A percentile compares a stretch with the other conserved stretches of the same genome.
Conservation (phyloP, 2,329 filamentous ascomycete species). For the Paraphoma sp. region DNA sequence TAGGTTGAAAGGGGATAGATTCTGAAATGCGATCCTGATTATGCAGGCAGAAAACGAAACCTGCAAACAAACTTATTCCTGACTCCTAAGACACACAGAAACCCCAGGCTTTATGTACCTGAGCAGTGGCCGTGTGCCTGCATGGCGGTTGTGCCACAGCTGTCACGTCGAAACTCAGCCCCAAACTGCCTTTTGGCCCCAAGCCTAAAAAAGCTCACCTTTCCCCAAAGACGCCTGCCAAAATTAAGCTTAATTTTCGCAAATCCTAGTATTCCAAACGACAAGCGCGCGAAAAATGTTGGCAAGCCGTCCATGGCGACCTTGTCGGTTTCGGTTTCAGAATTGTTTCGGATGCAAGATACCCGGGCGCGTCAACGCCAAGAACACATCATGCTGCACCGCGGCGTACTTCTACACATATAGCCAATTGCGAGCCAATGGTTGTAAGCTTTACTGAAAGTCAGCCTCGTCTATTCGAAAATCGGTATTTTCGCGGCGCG, state of each 20-base stretch:
- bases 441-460: not conserved
- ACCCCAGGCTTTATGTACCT: constrained; percentile 24
- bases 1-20: not conserved
- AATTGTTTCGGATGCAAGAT: constrained; percentile 21
- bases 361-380: constrained; percentile 20
- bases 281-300: constrained; percentile 20
- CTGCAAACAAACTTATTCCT: constrained; percentile 1
- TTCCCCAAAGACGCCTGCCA: constrained; percentile 4
- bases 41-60: constrained; percentile 5
- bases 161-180: constrained; percentile 15
- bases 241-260: constrained; percentile 12
- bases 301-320: constrained; percentile 8
- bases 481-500: too few relatives aligned
- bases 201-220: constrained; percentile 6
- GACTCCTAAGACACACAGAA: constrained; percentile 2
- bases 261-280: constrained; percentile 15
- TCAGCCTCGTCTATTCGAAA: not conserved
- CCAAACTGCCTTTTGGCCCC: constrained; percentile 16
- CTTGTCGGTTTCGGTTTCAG: constrained; percentile 36
- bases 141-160: constrained; percentile 5
- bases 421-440: not conserved
- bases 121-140: not conserved
- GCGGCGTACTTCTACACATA: constrained; percentile 2
- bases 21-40: not conserved
- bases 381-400: constrained; percentile 3